phyloP scores from a whole-genome alignment of 1,284 basidiomycete genomes.

The Peniophora sp. region DNA sequence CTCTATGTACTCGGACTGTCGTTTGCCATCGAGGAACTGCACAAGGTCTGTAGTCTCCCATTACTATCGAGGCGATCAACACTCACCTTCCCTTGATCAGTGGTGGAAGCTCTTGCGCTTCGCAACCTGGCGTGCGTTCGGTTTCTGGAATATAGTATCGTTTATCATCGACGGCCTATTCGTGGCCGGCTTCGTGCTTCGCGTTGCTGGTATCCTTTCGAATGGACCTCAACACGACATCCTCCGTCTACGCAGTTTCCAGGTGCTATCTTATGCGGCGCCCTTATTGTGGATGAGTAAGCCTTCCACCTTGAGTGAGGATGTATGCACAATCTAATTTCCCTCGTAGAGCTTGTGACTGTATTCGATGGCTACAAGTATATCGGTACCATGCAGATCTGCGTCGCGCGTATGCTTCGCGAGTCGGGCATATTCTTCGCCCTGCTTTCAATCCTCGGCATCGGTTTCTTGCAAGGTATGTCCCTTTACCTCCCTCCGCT shows the following conservation, averaged over 20 bases:
- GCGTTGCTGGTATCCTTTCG: constrained; percentile 53
- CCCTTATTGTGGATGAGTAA: constrained; percentile 88
- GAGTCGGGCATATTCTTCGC: constrained; percentile 92
- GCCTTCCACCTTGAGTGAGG: constrained; percentile 15
- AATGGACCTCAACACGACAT: constrained; percentile 30
- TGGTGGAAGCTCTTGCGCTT: constrained; percentile 58
- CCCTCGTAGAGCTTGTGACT: constrained; percentile 59
- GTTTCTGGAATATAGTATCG: constrained; percentile 78
- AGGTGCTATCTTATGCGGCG: constrained; percentile 78
- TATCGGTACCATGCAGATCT: constrained; percentile 82
- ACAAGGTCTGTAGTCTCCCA: constrained; percentile 38
- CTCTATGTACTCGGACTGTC: constrained; percentile 74
- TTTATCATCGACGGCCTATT: constrained; percentile 69
- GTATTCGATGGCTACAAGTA: constrained; percentile 82
- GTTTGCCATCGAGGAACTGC: constrained; percentile 70
- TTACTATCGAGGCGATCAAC: not conserved
- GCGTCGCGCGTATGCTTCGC: constrained; percentile 82
- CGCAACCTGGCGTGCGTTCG: constrained; percentile 62
- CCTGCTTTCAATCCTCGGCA: constrained; percentile 73
- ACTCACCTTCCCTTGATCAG: constrained; percentile 24
- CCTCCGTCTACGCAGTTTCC: constrained; percentile 71
- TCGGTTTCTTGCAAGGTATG: constrained; percentile 83
- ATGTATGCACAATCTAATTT: constrained; percentile 8
- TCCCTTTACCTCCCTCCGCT: constrained; percentile 30
- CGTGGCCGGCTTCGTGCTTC: constrained; percentile 65